Evolutionary conservation across 169 alveolate genomes (phyloP), one percentile per base, ranked within the genome.

Genomic region (Cryptosporidium bovis): DNA sequence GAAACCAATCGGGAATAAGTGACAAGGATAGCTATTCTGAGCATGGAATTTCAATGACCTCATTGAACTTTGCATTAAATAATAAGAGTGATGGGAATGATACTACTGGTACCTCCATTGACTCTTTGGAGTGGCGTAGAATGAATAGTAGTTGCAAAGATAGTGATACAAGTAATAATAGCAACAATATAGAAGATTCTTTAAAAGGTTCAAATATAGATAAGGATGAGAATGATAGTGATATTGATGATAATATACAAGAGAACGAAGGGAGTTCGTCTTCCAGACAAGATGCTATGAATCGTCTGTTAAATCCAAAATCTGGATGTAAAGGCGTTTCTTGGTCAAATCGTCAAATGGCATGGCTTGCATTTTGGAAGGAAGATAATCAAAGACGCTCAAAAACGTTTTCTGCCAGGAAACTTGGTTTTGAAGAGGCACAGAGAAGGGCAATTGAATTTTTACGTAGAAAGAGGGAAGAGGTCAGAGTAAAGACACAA

Each of bases 341-440:
- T n/a, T 77, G 87, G 87, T 77, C 87, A 18, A 77, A 77, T 77
- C 69, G 87, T 13, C 87, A 77, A 24, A 77, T 77, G 87, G 87
- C 87, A 36, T 77, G 87, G 87, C 87, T 77, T 48, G 87, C 87
- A 56, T 77, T 77, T 77, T 77, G 87, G 87, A 77, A 77, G 51
- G 87, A 77, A 62, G 87, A 77, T 40, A 77, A 77, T 36, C 87
- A 77, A 77, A 34, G 87, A 24, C 65, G 87, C 2, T 77, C 87
- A 2, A 77, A 77, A 48, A 77, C 87, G 3, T 77, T 77, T 44
- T 77, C 87, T 13, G 87, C 87, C 0, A 77, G 87, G 16, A 77
- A 77, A 66, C 64, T 77, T 15, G 87, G 87, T n/a, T 77, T 77
- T 31, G 87, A 77, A 36, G 87, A 77, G 31, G 87, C 87, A 15